phyloP scores from a whole-genome alignment of 371 early-diverging fungal genomes.

The Mortierella sp. region DNA sequence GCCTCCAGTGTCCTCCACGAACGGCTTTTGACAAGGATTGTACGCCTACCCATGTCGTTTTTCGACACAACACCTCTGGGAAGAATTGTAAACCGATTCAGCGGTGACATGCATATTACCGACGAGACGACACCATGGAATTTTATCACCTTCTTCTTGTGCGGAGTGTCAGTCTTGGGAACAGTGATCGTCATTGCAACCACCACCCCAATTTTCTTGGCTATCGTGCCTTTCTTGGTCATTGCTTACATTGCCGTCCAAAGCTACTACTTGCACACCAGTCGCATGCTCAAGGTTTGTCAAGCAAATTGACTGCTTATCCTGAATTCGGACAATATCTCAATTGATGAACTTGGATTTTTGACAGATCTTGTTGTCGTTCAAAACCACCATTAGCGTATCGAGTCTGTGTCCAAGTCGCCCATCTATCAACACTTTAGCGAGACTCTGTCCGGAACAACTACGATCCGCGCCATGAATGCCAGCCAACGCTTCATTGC shows the following conservation, averaged over 20 bases:
- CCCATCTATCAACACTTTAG: slow-evolving; percentile 60
- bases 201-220: slow-evolving; percentile 46
- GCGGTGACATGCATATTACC: slow-evolving; percentile 28
- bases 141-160: slow-evolving; percentile 27
- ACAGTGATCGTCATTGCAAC: slow-evolving; percentile 39
- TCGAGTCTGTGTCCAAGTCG: slow-evolving; percentile 59
- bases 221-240: slow-evolving; percentile 35
- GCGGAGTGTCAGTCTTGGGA: slow-evolving; percentile 22
- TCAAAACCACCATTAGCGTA: slow-evolving; percentile 52
- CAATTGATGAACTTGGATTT: too few relatives aligned
- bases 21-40: slow-evolving; percentile 45
- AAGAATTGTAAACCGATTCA: slow-evolving; percentile 83
- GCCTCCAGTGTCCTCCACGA: slow-evolving; percentile 54
- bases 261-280: slow-evolving; percentile 66
- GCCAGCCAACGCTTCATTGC: slow-evolving; percentile 26
- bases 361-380: too few relatives aligned
- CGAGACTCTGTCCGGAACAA: slow-evolving; percentile 59
- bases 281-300: not conserved
- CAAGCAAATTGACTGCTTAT: too few relatives aligned
- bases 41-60: slow-evolving; percentile 71
- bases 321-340: too few relatives aligned
- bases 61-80: slow-evolving; percentile 63
- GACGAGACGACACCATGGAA: slow-evolving; percentile 39
- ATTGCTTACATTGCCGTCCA: slow-evolving; percentile 69
- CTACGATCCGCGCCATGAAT: slow-evolving; percentile 46